Evolutionary conservation across 2,329 filamentous ascomycete genomes (phyloP).

Genomic region (Xylaria sp.): DNA sequence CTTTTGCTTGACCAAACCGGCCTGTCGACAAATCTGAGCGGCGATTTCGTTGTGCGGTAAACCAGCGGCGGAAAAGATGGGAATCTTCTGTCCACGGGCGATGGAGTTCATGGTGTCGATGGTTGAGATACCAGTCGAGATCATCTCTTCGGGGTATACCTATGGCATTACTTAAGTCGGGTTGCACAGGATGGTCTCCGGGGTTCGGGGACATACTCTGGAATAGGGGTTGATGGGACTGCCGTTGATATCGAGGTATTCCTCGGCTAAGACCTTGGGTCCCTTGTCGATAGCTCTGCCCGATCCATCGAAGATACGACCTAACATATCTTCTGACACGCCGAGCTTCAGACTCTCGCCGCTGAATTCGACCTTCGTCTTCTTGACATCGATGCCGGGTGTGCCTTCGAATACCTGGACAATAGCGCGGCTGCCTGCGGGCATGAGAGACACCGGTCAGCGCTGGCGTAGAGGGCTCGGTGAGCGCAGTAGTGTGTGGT

Average conservation of each 20-base stretch:
- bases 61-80: slow-evolving; percentile 98
- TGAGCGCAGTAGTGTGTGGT: not conserved
- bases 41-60: slow-evolving; percentile 99
- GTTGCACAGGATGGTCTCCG: not conserved
- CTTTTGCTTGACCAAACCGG: slow-evolving; percentile 84
- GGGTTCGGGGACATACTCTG: slow-evolving; percentile 68
- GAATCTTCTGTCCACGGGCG: slow-evolving; percentile 98
- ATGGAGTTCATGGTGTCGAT: slow-evolving; percentile 99
- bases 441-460: slow-evolving; percentile 42
- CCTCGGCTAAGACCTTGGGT: slow-evolving; percentile 96
- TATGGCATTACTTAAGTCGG: slow-evolving; percentile 52
- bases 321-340: slow-evolving; percentile 99
- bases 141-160: slow-evolving; percentile 99
- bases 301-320: slow-evolving; percentile 98
- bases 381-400: slow-evolving; percentile 97
- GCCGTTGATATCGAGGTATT: slow-evolving; percentile 99
- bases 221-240: slow-evolving; percentile 98
- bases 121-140: slow-evolving; percentile 98
- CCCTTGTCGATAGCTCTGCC: slow-evolving; percentile 99
- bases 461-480: slow-evolving; percentile 13
- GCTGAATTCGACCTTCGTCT: slow-evolving; percentile 98
- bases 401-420: slow-evolving; percentile 99
- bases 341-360: slow-evolving; percentile 98
- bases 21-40: slow-evolving; percentile 97
- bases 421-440: slow-evolving; percentile 85